A percentile compares a stretch with the other conserved stretches of the same genome.
phyloP scores from a whole-genome alignment of 2,329 filamentous ascomycete species.

The Alternaria triticimaculans region DNA sequence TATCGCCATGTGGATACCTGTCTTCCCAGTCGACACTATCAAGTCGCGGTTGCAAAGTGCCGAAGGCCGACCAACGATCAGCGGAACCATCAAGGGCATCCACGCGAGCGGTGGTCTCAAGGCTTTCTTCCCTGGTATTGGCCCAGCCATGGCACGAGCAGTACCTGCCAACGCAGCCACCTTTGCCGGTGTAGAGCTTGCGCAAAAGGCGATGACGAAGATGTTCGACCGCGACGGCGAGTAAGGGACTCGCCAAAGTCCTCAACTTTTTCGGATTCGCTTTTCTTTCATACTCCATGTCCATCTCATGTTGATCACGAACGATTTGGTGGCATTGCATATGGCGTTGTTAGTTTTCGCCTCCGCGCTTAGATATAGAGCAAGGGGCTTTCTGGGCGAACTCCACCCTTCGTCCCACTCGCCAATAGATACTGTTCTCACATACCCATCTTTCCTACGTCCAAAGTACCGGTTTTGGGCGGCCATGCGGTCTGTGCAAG shows the following conservation, averaged over 20 bases:
- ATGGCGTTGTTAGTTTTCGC: constrained; percentile 26
- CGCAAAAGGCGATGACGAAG: constrained; percentile 82
- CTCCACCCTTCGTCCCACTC: constrained; percentile 4
- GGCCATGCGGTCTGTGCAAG: constrained; percentile 16
- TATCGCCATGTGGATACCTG: constrained; percentile 98
- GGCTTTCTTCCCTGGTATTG: constrained; percentile 97
- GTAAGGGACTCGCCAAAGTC: constrained; percentile 12
- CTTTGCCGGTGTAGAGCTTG: constrained; percentile 84
- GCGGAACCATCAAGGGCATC: constrained; percentile 79
- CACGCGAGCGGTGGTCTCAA: constrained; percentile 82
- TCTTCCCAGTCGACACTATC: constrained; percentile 96
- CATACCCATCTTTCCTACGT: background rate
- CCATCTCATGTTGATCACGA: constrained; percentile 8
- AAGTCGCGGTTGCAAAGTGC: constrained; percentile 94
- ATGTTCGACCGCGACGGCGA: constrained; percentile 61
- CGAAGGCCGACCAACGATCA: constrained; percentile 81
- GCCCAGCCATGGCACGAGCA: constrained; percentile 87
- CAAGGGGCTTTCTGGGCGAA: constrained; percentile 11
- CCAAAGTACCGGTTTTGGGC: constrained; percentile 1
- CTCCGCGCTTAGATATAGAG: constrained; percentile 11
- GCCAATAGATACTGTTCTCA: constrained; percentile 8
- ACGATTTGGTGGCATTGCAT: constrained; percentile 29
- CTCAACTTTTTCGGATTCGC: background rate
- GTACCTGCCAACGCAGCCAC: constrained; percentile 97
- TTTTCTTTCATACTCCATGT: constrained; percentile 11